Conservation (phyloP, 179 eudicot species). For the Actinidia chinensis region DNA sequence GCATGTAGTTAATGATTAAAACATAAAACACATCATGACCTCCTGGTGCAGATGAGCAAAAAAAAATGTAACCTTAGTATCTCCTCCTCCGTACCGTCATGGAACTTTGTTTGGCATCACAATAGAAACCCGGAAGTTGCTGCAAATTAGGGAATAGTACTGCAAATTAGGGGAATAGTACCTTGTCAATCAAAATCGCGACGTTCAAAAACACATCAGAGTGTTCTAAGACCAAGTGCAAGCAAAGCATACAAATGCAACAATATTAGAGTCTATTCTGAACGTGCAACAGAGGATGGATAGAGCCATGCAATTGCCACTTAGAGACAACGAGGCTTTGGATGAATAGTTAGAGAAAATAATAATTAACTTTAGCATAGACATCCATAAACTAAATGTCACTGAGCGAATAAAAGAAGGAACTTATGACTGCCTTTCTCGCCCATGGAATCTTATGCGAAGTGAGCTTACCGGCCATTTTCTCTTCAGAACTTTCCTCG, state of each 20-base stretch:
- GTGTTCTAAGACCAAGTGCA: neutral
- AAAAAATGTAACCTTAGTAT: conserved; percentile 39
- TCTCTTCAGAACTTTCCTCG: conserved; percentile 34
- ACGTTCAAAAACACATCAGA: neutral
- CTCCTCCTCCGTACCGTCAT: conserved; percentile 56
- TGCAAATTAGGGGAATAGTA: conserved; percentile 22
- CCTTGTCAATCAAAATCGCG: neutral
- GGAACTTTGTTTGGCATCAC: conserved; percentile 42
- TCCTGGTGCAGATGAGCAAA: neutral
- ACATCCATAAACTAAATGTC: neutral
- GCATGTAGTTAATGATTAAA: neutral
- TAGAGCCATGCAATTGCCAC: neutral
- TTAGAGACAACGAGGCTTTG: neutral
- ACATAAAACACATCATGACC: neutral
- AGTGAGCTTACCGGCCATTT: conserved; percentile 15
- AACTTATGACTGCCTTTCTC: conserved; percentile 32
- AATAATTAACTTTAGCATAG: neutral
- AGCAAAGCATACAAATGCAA: too few species aligned
- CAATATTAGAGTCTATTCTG: too few species aligned
- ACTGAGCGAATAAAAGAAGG: conserved; percentile 8
- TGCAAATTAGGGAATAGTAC: conserved; percentile 31
- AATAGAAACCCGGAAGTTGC: conserved; percentile 36
- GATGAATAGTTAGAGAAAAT: neutral
- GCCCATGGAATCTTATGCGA: conserved; percentile 29
- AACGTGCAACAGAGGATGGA: too few species aligned